Evolutionary conservation across 1,284 basidiomycete species (phyloP).

Genomic region (Athelia sp.): DNA sequence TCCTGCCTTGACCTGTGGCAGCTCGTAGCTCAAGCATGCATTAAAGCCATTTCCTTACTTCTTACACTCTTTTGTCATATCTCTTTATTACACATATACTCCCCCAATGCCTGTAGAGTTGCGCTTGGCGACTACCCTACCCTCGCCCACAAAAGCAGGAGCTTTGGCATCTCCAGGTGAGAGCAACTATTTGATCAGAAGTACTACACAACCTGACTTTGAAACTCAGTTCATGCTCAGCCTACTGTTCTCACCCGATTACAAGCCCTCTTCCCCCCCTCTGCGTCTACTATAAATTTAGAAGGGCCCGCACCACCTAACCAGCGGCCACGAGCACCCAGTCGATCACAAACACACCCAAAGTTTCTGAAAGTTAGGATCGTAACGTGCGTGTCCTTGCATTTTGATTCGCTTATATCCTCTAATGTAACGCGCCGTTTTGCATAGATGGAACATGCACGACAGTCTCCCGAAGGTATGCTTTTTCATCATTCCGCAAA

Average conservation of each 20-base stretch:
- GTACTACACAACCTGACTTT: too few relatives aligned
- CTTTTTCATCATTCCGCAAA: not conserved
- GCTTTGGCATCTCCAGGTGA: too few relatives aligned
- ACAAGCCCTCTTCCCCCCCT: constrained; percentile 9
- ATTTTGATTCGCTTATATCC: not conserved
- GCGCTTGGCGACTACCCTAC: too few relatives aligned
- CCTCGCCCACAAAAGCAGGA: too few relatives aligned
- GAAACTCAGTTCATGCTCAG: not conserved
- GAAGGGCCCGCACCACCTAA: constrained; percentile 23
- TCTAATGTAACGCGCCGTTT: not conserved
- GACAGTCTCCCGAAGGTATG: constrained; percentile 69
- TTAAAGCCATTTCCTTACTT: not conserved
- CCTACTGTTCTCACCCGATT: constrained; percentile 27
- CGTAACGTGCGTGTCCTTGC: constrained; percentile 26
- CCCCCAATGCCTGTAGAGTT: too few relatives aligned
- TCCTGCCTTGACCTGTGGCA: too few relatives aligned
- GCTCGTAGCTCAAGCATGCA: not conserved
- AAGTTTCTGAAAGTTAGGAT: constrained; percentile 38
- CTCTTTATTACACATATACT: too few relatives aligned
- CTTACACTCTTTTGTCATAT: too few relatives aligned
- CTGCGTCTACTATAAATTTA: constrained; percentile 10
- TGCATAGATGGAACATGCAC: constrained; percentile 74
- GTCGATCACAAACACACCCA: constrained; percentile 6
- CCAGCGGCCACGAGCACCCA: constrained; percentile 3
- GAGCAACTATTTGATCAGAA: not conserved